Conservation (phyloP, 768 basidiomycete genomes). For the Boletus reticuloceps region DNA sequence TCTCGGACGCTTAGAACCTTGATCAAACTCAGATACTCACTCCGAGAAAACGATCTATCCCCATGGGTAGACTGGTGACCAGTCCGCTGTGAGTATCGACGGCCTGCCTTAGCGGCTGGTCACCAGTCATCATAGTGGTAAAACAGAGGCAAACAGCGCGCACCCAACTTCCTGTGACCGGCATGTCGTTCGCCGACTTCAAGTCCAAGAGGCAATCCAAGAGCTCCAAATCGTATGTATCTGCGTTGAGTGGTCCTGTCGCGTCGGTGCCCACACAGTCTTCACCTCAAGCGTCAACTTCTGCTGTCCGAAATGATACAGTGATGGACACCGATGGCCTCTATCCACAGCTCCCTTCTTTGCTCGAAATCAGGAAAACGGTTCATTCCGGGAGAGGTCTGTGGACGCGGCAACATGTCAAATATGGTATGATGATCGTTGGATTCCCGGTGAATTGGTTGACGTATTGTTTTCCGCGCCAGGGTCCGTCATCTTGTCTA, state of each 20-base stretch:
- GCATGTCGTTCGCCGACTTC: conserved; percentile 38
- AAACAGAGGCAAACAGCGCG: conserved; percentile 2
- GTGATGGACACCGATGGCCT: conserved; percentile 8
- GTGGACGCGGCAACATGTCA: conserved; percentile 36
- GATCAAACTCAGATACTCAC: too few relatives aligned
- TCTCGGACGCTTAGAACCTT: too few relatives aligned
- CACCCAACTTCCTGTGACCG: too few relatives aligned
- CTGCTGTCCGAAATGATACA: neutral
- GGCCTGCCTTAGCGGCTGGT: too few relatives aligned
- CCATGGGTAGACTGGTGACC: too few relatives aligned
- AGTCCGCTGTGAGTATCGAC: too few relatives aligned
- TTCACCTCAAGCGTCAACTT: conserved; percentile 19
- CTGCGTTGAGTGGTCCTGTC: conserved; percentile 25
- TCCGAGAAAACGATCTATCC: too few relatives aligned
- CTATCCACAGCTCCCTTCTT: conserved; percentile 36
- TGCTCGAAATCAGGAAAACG: conserved; percentile 39
- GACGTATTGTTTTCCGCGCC: neutral
- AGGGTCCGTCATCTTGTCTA: conserved; percentile 56
- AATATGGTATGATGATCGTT: conserved; percentile 35
- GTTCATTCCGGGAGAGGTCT: conserved; percentile 44
- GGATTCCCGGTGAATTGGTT: neutral
- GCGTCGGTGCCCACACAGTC: conserved; percentile 22
- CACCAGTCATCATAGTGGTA: too few relatives aligned
- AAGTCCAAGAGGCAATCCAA: conserved; percentile 31
- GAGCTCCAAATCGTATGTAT: conserved; percentile 35